Evolutionary conservation across 352 stramenopile species (phyloP).

Genomic region (Globisporangium alternatum): DNA sequence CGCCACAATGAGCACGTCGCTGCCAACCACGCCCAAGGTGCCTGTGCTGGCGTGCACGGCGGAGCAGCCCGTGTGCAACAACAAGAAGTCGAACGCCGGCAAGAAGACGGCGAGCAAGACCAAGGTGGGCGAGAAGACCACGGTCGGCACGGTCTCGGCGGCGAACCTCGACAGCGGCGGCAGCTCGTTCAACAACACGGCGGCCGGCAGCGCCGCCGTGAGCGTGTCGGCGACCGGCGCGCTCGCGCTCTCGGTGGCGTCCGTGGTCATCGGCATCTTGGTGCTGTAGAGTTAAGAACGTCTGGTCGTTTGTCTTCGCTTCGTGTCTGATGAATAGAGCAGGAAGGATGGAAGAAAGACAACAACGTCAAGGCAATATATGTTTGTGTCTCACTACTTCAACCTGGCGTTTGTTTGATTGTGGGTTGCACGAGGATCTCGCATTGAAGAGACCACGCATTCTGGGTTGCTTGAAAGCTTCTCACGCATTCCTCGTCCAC

Average conservation of each 20-base stretch:
- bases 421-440: too few relatives aligned
- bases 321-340: not conserved
- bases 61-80: slow-evolving; percentile 51
- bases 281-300: slow-evolving; percentile 8
- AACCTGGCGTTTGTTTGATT: too few relatives aligned
- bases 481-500: too few relatives aligned
- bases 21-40: not conserved
- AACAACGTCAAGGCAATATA: too few relatives aligned
- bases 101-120: not conserved
- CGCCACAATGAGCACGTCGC: slow-evolving; percentile 26
- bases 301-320: not conserved
- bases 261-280: slow-evolving; percentile 11
- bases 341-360: too few relatives aligned
- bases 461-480: too few relatives aligned
- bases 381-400: too few relatives aligned
- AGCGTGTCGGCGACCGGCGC: slow-evolving; percentile 8
- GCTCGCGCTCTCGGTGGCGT: slow-evolving; percentile 10
- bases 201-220: not conserved
- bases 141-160: slow-evolving; percentile 17
- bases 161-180: slow-evolving; percentile 8
- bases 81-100: slow-evolving; percentile 47
- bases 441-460: too few relatives aligned
- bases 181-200: slow-evolving; percentile 15
- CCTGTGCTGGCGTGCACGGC: slow-evolving; percentile 34
- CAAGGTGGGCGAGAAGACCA: not conserved